Evolutionary conservation across 2,329 filamentous ascomycete genomes (phyloP).

Genomic region (Thielaviopsis euricoi): DNA sequence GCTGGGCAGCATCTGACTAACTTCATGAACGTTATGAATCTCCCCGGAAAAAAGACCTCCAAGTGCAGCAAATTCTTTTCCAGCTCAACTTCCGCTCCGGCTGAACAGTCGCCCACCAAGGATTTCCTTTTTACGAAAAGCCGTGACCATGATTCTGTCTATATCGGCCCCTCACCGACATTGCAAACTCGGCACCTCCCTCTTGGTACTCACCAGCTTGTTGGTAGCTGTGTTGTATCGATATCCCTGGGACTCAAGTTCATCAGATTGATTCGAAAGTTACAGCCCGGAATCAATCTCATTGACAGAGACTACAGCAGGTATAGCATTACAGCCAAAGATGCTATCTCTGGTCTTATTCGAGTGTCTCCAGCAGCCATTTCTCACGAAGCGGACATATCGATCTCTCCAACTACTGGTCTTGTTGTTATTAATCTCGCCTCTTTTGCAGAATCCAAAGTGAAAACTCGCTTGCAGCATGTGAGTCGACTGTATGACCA

Average conservation of each 20-base stretch:
- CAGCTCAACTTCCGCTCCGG: neutral
- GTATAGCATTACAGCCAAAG: neutral
- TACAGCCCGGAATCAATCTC: constrained; percentile 2
- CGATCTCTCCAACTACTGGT: constrained; percentile 28
- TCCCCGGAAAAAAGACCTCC: constrained; percentile 8
- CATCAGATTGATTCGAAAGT: constrained; percentile 4
- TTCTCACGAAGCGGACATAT: constrained; percentile 52
- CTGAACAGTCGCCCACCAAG: neutral
- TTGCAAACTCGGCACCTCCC: neutral
- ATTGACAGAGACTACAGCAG: constrained; percentile 4
- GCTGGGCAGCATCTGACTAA: constrained; percentile 16
- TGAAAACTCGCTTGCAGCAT: constrained; percentile 21
- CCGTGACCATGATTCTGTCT: neutral
- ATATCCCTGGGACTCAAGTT: constrained; percentile 2
- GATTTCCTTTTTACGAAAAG: neutral
- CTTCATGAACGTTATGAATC: constrained; percentile 12
- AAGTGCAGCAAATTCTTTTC: neutral
- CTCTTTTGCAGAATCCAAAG: neutral
- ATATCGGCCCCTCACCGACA: neutral
- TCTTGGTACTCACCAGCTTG: neutral
- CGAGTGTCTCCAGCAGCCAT: constrained; percentile 18
- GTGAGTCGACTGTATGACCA: constrained; percentile 44
- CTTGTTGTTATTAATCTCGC: constrained; percentile 43
- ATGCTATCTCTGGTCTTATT: constrained; percentile 12
- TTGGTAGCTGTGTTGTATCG: constrained; percentile 7